These are phyloP conservation scores for Paecilomyces fulvus DNA, from an alignment of 2,329 filamentous ascomycete species.

Conservation along the genomic window DNA sequence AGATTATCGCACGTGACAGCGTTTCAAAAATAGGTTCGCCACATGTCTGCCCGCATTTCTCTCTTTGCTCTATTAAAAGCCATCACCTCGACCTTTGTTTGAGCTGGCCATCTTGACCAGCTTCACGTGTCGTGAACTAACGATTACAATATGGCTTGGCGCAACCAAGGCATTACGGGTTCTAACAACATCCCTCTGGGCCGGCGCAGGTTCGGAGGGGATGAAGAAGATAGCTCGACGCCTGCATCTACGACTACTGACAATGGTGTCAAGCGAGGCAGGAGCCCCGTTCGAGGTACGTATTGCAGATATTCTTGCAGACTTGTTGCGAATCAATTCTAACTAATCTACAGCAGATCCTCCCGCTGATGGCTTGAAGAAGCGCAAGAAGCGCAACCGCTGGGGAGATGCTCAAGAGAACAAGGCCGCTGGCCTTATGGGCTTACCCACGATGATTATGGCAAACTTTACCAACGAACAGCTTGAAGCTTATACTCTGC, in stretches of 20 bases:
- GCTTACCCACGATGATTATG: slow-evolving; percentile 88
- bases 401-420: slow-evolving; percentile 98
- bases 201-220: slow-evolving; percentile 68
- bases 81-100: background rate
- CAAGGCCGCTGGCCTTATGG: slow-evolving; percentile 97
- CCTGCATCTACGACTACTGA: slow-evolving; percentile 41
- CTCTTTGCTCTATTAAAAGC: background rate
- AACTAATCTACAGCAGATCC: slow-evolving; percentile 33
- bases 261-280: slow-evolving; percentile 67
- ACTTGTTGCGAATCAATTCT: slow-evolving; percentile 10
- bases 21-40: background rate
- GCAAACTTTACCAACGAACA: slow-evolving; percentile 98
- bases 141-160: slow-evolving; percentile 49
- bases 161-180: slow-evolving; percentile 76
- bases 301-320: slow-evolving; percentile 9
- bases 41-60: background rate
- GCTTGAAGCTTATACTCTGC: slow-evolving; percentile 91
- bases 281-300: slow-evolving; percentile 77
- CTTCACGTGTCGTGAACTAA: slow-evolving; percentile 3
- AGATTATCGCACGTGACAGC: background rate
- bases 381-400: slow-evolving; percentile 95
- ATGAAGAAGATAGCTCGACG: slow-evolving; percentile 43
- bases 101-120: background rate
- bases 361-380: slow-evolving; percentile 66
- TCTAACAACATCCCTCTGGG: slow-evolving; percentile 97